Evolutionary conservation across 1,284 basidiomycete genomes (phyloP).

Genomic region (Trichosporon asahii): DNA sequence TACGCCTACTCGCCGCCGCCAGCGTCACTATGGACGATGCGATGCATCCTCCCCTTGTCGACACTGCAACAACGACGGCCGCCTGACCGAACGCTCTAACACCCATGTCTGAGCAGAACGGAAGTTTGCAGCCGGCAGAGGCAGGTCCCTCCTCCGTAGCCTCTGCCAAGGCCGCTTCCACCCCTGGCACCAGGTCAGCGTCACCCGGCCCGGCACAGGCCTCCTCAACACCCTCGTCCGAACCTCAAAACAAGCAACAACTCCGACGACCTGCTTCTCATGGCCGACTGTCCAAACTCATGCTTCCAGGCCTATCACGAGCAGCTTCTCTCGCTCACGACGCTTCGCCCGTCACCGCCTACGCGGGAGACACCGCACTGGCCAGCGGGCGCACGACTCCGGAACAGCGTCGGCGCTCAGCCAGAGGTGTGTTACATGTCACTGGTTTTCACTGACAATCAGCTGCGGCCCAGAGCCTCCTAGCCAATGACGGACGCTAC

Average conservation of each 20-base stretch:
- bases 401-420: conserved; percentile 38
- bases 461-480: conserved; percentile 40
- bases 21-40: background rate
- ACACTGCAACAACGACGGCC: background rate
- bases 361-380: conserved; percentile 29
- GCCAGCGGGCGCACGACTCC: conserved; percentile 42
- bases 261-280: conserved; percentile 40
- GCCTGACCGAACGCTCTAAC: background rate
- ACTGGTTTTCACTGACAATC: background rate
- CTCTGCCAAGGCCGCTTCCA: conserved; percentile 4
- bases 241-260: conserved; percentile 3
- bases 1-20: background rate
- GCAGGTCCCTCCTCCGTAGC: conserved; percentile 7
- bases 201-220: conserved; percentile 24
- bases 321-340: conserved; percentile 35
- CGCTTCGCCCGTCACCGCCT: conserved; percentile 28
- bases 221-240: background rate
- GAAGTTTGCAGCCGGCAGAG: background rate
- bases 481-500: conserved; percentile 75
- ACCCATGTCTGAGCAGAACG: background rate
- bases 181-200: conserved; percentile 15
- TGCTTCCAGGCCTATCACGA: conserved; percentile 40
- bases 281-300: conserved; percentile 39
- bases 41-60: background rate
- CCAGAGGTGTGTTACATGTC: conserved; percentile 34